These are phyloP conservation scores for Aschersonia sp. DNA, from an alignment of 2,329 filamentous ascomycete genomes.

Conservation along the genomic window DNA sequence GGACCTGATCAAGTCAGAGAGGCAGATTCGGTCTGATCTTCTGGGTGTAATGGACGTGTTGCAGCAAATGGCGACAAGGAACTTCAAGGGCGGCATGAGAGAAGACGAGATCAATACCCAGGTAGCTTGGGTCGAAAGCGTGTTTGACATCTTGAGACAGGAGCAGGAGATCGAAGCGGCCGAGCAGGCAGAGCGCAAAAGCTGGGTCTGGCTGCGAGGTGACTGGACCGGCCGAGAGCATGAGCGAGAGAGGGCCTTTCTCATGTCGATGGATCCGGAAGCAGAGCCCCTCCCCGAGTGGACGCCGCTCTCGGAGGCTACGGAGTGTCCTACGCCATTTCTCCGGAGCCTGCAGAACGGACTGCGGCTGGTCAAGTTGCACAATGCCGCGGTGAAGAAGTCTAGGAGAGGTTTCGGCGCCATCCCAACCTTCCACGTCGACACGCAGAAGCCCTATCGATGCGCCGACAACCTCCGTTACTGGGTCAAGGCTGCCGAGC, in stretches of 20 bases:
- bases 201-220: constrained; percentile 67
- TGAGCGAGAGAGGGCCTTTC: constrained; percentile 68
- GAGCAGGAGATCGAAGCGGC: constrained; percentile 66
- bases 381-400: constrained; percentile 77
- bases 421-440: constrained; percentile 80
- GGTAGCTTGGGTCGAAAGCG: constrained; percentile 62
- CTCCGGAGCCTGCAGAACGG: constrained; percentile 63
- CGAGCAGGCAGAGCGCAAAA: constrained; percentile 54
- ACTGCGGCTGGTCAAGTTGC: constrained; percentile 66
- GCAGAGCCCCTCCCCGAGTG: constrained; percentile 51
- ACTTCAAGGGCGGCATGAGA: constrained; percentile 70
- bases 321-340: constrained; percentile 55
- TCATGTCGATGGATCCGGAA: constrained; percentile 56
- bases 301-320: constrained; percentile 29
- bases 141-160: constrained; percentile 59
- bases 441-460: constrained; percentile 88
- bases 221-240: constrained; percentile 65
- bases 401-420: constrained; percentile 78
- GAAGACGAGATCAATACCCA: constrained; percentile 67
- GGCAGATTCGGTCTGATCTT: constrained; percentile 68
- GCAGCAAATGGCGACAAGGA: constrained; percentile 78
- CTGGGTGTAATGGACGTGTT: constrained; percentile 79
- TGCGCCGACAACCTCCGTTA: constrained; percentile 86
- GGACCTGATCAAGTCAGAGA: constrained; percentile 77
- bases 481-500: constrained; percentile 91